phyloP scores from a whole-genome alignment of 2,329 filamentous ascomycete genomes.

The Stachybotrys chartarum region DNA sequence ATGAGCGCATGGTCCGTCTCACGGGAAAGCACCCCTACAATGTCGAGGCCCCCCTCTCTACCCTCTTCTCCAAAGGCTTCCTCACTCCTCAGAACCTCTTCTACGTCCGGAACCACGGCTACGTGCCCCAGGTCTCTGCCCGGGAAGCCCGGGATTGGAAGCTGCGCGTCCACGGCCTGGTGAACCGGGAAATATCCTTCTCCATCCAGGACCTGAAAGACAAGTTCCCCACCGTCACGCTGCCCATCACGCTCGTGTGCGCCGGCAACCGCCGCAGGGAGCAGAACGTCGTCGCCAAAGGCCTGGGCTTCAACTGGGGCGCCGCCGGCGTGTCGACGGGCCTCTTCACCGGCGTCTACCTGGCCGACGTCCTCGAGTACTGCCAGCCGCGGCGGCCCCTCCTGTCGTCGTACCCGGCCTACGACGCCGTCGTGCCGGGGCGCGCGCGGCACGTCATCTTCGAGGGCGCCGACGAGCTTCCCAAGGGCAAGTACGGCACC shows the following conservation, averaged over 20 bases:
- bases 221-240: slow-evolving; percentile 74
- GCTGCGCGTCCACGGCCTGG: slow-evolving; percentile 76
- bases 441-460: slow-evolving; percentile 77
- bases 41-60: slow-evolving; percentile 73
- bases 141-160: slow-evolving; percentile 71
- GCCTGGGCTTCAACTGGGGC: slow-evolving; percentile 93
- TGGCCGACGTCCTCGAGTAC: slow-evolving; percentile 62
- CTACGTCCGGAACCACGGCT: slow-evolving; percentile 86
- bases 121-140: slow-evolving; percentile 69
- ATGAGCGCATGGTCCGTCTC: slow-evolving; percentile 73
- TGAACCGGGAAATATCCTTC: slow-evolving; percentile 67
- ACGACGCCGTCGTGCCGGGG: neutral
- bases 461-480: slow-evolving; percentile 81
- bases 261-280: slow-evolving; percentile 90
- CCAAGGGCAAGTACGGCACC: slow-evolving; percentile 85
- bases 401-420: neutral
- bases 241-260: slow-evolving; percentile 83
- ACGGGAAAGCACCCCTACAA: slow-evolving; percentile 92
- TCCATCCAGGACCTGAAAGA: slow-evolving; percentile 65
- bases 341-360: slow-evolving; percentile 75
- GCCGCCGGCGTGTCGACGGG: slow-evolving; percentile 81
- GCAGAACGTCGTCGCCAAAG: slow-evolving; percentile 84
- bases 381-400: slow-evolving; percentile 57
- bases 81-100: slow-evolving; percentile 82
- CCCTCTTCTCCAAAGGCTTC: slow-evolving; percentile 73